Evolutionary conservation across 1,284 basidiomycete genomes (phyloP), one percentile per base, ranked within the genome.

Genomic region (Malassezia pachydermatis): DNA sequence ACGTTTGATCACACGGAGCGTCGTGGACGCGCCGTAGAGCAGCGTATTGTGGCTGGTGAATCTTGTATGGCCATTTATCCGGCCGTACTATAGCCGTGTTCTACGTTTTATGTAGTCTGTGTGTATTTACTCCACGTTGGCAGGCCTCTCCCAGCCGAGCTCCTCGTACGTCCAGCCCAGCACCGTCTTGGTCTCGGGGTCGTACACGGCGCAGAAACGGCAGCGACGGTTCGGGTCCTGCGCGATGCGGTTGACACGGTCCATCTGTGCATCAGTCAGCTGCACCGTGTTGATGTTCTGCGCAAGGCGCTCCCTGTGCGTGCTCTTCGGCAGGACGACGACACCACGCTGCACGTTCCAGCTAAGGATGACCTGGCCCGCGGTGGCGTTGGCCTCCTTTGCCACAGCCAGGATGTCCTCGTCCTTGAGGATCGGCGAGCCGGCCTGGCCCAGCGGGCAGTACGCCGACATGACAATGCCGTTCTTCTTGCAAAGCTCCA

Each of bases 391-490:
- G 69, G 84, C 76, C 70, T 67, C 63, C 41, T 76, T 64, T 4
- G 83, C 84, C 48, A 88, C 78, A 54, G 76, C 75, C n/a, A 74
- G 55, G 13, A 85, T 79, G 14, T 78, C 77, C 43, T 81, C 78
- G 65, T 90, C 86, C 14, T 73, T 72, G 46, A 86, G 73, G n/a
- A 89, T 73, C 2, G 84, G 83, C 3, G 82, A 81, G 62, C 81
- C 78, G 6, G 81, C 80, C 16, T 83, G 85, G 5, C 86, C 86
- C 24, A 88, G 78, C 3, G 88, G 88, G 8, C 83, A 86, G 73
- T 88, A 89, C 0, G 86, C 86, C 70, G 87, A 78, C 0, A 84
- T 75, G 23, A 81, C 73, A 61, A 90, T 88, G 28, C 76, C 77
- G 68, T 86, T 81, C 28, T 76, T 74, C 63, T 79, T 77, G 67